Base-by-base conservation (phyloP, 176 grass and related monocot species). In the Aechmea fasciata region DNA sequence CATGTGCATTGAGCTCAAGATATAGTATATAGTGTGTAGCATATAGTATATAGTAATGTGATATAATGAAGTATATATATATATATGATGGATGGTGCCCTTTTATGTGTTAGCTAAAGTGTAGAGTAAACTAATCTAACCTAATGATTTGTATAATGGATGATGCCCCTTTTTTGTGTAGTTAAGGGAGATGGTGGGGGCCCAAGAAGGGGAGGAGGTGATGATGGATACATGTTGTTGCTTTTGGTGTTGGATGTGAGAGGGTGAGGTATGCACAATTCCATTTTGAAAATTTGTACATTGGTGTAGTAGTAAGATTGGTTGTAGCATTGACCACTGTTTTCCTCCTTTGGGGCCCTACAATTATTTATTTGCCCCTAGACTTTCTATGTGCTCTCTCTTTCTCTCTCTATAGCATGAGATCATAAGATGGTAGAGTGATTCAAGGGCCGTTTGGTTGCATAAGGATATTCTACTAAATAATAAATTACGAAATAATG, bases 201-300 rank as follows among this genome's bases (percentile, higher is more conserved):
- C 62, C 18, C 28, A 52, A 66, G 51, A 49, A 11, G 57, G 51
- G 57, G 61, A 65, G 50, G 49, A 72, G 48, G 11, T 25, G 13
- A 65, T 52, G 11, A 54, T 47, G 57, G 51, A 11, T 78, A 11
- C 49, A 41, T 62, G 33, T 41, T 48, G 62, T 33, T 79, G 55
- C 28, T 4, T 61, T 70, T 25, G 23, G 41, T 29, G 66, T 64
- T 59, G 22, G 26, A 65, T 52, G 66, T 19, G 49, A 64, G 49
- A 13, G 24, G 28, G 61, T 71, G 68, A 71, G 67, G 47, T 79
- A 22, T 47, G 77, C 73, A 59, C 13, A 52, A 74, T 81, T 81
- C 49, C 67, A 81, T 74, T 74, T 67, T 57, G 63, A 41, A 81
- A 81, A 49, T 48, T 13, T 74, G 18, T 50, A 81, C 64, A 69